Evolutionary conservation across 1,284 basidiomycete species (phyloP), one percentile per base, ranked within the genome.

Genomic region (Amylostereum areolatum): DNA sequence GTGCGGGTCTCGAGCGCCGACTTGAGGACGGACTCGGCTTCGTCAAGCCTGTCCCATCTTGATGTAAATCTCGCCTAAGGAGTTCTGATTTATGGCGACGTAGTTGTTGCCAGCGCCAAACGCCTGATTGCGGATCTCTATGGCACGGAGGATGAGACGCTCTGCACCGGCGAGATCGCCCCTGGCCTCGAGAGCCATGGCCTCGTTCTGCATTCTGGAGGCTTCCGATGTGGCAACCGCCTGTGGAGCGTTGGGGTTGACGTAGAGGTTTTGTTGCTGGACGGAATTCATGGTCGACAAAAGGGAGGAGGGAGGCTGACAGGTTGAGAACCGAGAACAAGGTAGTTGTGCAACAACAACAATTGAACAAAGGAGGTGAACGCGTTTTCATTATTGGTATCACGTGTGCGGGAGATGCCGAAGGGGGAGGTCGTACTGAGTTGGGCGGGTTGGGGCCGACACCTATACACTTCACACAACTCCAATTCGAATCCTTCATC

Each of bases 21-120:
- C 4, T 56, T 52, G 27, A 69, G 54, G 48, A 63, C 61, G 6
- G 57, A 53, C 50, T 68, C 66, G 3, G 68, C 65, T 31, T 69
- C 61, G 40, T 62, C 65, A 12, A 66, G 52, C 28, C 57, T 63
- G 18, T n/a, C 53, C 57, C 55, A 64, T 60, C 45, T 55, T 57
- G 29, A 65, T 57, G 46, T 68, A 67, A 18, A 65, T 55, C 52
- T 68, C 66, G 35, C 67, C 66, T 10, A 69, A 53, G 10, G 57
- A 55, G 50, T 69, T 68, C 47, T 57, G 61, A 24, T 64, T 62
- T 6, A 67, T 35, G 18, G 66, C 65, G 8, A 60, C 60, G 24
- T 57, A 54, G 32, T 52, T 39, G 45, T 62, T 42, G 33, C 53
- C 48, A 5, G 40, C 34, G 10, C 59, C 57, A 25, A 58, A 33